Conservation (phyloP, 352 stramenopile genomes). For the Phytophthora capsici region DNA sequence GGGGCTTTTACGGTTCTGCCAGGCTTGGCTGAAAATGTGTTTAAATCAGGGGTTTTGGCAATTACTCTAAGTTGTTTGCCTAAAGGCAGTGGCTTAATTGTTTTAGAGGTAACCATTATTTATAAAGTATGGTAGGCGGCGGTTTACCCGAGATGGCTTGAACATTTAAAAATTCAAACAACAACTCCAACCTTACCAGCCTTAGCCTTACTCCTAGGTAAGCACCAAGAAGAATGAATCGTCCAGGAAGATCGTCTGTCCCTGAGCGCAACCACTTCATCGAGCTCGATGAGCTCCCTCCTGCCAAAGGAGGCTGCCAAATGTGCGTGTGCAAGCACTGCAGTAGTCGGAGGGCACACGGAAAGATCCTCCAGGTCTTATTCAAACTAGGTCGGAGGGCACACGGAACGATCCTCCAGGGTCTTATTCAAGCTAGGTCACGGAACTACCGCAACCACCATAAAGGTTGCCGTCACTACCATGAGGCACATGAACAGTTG, state of each 20-base stretch:
- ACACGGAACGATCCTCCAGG: not conserved
- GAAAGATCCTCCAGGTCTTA: not conserved
- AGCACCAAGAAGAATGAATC: too few species aligned
- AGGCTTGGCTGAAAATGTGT: conserved; percentile 1
- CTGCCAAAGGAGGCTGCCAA: not conserved
- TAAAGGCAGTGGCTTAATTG: not conserved
- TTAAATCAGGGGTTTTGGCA: not conserved
- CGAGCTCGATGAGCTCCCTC: too few species aligned
- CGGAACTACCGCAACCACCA: too few species aligned
- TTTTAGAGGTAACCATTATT: too few species aligned
- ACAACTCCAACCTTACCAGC: too few species aligned
- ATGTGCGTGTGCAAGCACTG: conserved; percentile 1
- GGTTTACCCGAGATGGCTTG: not conserved
- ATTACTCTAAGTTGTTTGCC: too few species aligned
- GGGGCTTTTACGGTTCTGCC: conserved; percentile 1
- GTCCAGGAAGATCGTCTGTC: too few species aligned
- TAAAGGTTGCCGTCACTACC: not conserved
- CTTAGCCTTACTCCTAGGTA: too few species aligned
- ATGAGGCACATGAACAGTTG: not conserved
- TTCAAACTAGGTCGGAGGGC: not conserved
- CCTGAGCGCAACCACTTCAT: too few species aligned
- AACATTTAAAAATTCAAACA: too few species aligned
- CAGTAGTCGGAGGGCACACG: not conserved
- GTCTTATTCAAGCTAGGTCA: too few species aligned
- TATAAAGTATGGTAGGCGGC: not conserved